Conservation (phyloP, 2,329 filamentous ascomycete genomes). For the Talaromyces atroroseus region DNA sequence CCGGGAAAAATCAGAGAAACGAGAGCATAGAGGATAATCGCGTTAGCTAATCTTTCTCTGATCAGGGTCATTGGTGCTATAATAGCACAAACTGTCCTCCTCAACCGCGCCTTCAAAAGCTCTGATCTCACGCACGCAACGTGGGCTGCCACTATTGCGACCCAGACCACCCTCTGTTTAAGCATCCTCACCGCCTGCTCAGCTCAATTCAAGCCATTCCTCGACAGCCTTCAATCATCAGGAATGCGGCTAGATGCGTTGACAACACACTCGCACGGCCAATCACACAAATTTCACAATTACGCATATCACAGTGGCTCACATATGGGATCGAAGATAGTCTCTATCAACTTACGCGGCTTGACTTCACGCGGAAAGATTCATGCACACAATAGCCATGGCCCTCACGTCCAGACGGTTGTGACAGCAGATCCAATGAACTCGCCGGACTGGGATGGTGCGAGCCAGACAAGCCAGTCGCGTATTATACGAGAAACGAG, state of each 20-base stretch:
- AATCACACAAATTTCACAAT: slow-evolving; percentile 10
- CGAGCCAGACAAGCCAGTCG: slow-evolving; percentile 23
- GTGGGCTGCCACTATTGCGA: slow-evolving; percentile 20
- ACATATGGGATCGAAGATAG: slow-evolving; percentile 1
- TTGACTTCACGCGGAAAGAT: slow-evolving; percentile 10
- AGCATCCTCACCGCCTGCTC: slow-evolving; percentile 27
- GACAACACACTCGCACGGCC: slow-evolving; percentile 14
- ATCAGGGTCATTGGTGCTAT: slow-evolving; percentile 22
- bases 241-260: slow-evolving; percentile 22
- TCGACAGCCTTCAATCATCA: slow-evolving; percentile 25
- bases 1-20: neutral
- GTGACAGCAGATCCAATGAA: slow-evolving; percentile 15
- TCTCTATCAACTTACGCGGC: slow-evolving; percentile 16
- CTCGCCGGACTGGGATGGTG: slow-evolving; percentile 18
- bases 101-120: slow-evolving; percentile 10
- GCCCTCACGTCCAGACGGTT: slow-evolving; percentile 1
- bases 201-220: slow-evolving; percentile 28
- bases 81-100: slow-evolving; percentile 20
- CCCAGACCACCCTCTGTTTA: slow-evolving; percentile 14
- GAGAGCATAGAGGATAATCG: neutral
- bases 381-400: slow-evolving; percentile 7
- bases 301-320: slow-evolving; percentile 11
- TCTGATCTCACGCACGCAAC: slow-evolving; percentile 19
- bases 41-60: neutral
- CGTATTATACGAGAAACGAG: slow-evolving; percentile 24